phyloP scores from a whole-genome alignment of 2,329 filamentous ascomycete species.

The Phialemoniopsis sp. region DNA sequence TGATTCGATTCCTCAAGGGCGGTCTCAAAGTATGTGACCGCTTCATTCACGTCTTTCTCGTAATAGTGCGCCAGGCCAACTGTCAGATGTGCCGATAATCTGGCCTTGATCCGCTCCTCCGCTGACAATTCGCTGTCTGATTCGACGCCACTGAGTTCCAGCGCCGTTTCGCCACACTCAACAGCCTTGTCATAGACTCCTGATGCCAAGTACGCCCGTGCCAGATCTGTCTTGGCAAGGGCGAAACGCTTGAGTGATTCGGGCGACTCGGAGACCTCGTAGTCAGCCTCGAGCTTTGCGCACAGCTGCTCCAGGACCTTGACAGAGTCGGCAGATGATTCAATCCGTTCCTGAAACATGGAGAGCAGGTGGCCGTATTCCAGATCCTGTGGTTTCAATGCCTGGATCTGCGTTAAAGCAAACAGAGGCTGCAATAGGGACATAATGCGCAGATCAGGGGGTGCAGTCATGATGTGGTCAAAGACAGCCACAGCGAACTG shows the following conservation, averaged over 20 bases:
- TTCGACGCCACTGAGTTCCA: slow-evolving; percentile 73
- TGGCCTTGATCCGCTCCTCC: slow-evolving; percentile 63
- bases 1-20: slow-evolving; percentile 71
- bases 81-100: slow-evolving; percentile 81
- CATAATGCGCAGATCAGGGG: slow-evolving; percentile 44
- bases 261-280: slow-evolving; percentile 76
- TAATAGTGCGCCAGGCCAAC: slow-evolving; percentile 81
- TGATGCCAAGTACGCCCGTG: slow-evolving; percentile 73
- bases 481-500: slow-evolving; percentile 81
- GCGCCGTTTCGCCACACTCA: slow-evolving; percentile 75
- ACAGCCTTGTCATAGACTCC: slow-evolving; percentile 63
- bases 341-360: slow-evolving; percentile 76
- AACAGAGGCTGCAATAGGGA: slow-evolving; percentile 84
- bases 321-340: slow-evolving; percentile 62
- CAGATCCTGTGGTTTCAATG: slow-evolving; percentile 66
- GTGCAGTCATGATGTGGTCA: slow-evolving; percentile 66
- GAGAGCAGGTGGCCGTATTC: slow-evolving; percentile 74
- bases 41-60: slow-evolving; percentile 57
- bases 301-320: slow-evolving; percentile 63
- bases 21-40: slow-evolving; percentile 74
- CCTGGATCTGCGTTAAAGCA: slow-evolving; percentile 75
- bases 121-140: slow-evolving; percentile 60
- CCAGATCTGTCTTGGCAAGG: slow-evolving; percentile 80
- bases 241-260: slow-evolving; percentile 72
- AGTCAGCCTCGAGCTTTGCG: slow-evolving; percentile 69